Evolutionary conservation across 768 basidiomycete genomes (phyloP), one percentile per base, ranked within the genome.

Genomic region (Auricularia cornea): DNA sequence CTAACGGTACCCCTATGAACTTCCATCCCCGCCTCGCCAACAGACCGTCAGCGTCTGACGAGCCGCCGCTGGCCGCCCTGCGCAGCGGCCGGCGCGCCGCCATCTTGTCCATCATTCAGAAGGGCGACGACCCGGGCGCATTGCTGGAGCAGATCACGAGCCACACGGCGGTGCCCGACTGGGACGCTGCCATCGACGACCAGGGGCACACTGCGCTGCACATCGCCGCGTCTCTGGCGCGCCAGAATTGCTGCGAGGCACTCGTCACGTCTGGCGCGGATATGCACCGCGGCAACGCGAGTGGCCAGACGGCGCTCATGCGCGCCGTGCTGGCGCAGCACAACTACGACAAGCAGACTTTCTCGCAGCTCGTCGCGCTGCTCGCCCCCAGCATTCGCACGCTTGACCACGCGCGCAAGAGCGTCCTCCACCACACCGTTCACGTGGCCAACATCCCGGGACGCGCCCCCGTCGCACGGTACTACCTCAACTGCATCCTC

Each of bases 141-240:
- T 80, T 92, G 3, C 72, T 92, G 3, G 83, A 87, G 59, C 75
- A 86, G 30, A 33, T 63, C 28, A 72, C 71, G 60, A 62, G 61
- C 30, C 52, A 26, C 5, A 41, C 62, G 28, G 70, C 75, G 18
- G 70, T 73, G 5, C 62, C 70, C 40, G 92, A 94, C 64, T 77
- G 92, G 59, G 90, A 98, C 71, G 80, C 83, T n/a, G 80, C 96
- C 48, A 82, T 99, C 48, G 97, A 99, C 69, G 92, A 97, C 66
- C 89, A 94, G 69, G 92, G 93, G 0, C 97, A 99, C 73, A 93
- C 94, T 0, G 89, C 95, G 11, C 80, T 99, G 16, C 97, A 99
- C 72, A 83, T 98, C 65, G 95, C 97, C 1, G 87, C 94, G 5
- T 91, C 94, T 52, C 80, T 98, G 59, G 91, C 87, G 0, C 83